phyloP scores from a whole-genome alignment of 31 red algal species.

The Bonnemaisonia californica region DNA sequence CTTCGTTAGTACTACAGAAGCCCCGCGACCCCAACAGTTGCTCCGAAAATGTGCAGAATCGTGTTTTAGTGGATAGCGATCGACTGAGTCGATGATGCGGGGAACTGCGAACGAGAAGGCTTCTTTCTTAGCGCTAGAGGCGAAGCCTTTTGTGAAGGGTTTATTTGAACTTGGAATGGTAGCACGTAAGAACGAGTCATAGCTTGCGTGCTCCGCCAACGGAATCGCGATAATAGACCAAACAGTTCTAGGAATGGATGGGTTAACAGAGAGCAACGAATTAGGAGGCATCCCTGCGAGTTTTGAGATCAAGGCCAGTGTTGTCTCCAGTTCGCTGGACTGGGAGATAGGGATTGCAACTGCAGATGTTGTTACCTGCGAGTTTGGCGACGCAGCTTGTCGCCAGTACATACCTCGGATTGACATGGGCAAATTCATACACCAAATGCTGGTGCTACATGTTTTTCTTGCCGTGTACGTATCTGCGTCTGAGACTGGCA shows the following conservation, averaged over 20 bases:
- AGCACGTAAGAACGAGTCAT: neutral
- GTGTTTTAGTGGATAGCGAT: conserved; percentile 31
- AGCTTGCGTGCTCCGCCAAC: conserved; percentile 27
- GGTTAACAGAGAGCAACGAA: neutral
- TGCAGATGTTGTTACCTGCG: conserved; percentile 13
- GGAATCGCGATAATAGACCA: conserved; percentile 6
- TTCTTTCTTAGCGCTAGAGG: neutral
- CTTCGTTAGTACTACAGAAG: conserved; percentile 6
- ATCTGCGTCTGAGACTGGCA: too few relatives aligned
- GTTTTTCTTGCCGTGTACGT: too few relatives aligned
- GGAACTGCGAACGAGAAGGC: conserved; percentile 29
- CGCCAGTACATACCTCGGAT: neutral
- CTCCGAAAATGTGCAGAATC: neutral
- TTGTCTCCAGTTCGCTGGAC: conserved; percentile 1
- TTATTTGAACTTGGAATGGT: conserved; percentile 29
- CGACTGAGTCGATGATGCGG: conserved; percentile 42
- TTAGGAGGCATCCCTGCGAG: neutral
- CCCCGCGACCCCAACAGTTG: neutral
- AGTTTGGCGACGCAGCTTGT: conserved; percentile 1
- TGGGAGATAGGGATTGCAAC: neutral
- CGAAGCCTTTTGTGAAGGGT: neutral
- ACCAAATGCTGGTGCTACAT: conserved; percentile 6
- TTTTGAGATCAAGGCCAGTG: conserved; percentile 25
- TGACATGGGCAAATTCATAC: conserved; percentile 18
- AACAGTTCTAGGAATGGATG: neutral